Conservation (phyloP, 495 filamentous ascomycete species). For the Choiromyces venosus region DNA sequence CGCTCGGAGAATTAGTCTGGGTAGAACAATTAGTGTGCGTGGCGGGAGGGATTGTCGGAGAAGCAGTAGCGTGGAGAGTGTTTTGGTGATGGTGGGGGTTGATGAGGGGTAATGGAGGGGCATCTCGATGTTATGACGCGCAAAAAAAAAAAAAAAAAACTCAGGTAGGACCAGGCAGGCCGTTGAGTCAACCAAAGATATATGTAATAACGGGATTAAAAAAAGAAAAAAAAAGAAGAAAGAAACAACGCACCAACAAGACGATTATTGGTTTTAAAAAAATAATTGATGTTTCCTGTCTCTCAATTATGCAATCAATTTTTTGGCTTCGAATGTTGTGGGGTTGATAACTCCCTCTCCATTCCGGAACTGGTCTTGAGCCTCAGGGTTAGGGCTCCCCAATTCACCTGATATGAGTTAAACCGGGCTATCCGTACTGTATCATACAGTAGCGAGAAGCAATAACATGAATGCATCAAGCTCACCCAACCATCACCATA, state of each 20-base stretch:
- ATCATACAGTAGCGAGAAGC: no score
- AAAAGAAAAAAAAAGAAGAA: background rate
- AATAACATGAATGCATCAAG: no score
- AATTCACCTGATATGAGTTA: background rate
- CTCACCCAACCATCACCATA: no score
- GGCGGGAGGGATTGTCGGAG: constrained; percentile 7
- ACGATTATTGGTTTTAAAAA: background rate
- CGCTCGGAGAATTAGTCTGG: background rate
- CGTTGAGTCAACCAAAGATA: background rate
- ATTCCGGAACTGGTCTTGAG: background rate
- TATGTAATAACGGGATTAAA: no score
- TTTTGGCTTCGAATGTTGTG: background rate
- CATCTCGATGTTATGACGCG: background rate
- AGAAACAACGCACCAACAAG: background rate
- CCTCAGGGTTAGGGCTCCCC: background rate
- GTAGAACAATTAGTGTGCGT: constrained; percentile 9
- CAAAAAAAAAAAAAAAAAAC: background rate
- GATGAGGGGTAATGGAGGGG: constrained; percentile 39
- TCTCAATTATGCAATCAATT: background rate
- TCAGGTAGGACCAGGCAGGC: no score
- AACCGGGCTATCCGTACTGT: background rate
- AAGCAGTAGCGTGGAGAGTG: constrained; percentile 5
- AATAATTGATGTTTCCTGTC: background rate
- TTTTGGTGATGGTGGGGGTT: constrained; percentile 5
- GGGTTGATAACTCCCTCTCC: background rate